These are phyloP conservation scores for Epicoccum nigrum DNA, from an alignment of 2,329 filamentous ascomycete genomes.

Conservation along the genomic window DNA sequence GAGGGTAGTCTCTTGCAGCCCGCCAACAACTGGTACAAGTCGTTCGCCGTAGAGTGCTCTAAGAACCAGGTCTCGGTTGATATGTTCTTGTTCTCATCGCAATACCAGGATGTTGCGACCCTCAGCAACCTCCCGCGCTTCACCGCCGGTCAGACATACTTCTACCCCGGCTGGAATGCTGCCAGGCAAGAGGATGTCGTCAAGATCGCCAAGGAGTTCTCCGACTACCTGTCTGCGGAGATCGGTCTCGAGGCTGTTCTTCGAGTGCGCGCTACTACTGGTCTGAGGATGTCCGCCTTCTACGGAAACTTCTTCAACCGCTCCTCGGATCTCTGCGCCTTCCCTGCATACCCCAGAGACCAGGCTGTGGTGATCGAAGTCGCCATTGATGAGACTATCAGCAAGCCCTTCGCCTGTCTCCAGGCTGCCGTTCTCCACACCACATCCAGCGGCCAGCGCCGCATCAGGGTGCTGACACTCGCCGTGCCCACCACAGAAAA, in stretches of 20 bases:
- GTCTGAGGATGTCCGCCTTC: slow-evolving; percentile 94
- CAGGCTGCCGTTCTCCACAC: slow-evolving; percentile 94
- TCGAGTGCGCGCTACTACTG: slow-evolving; percentile 91
- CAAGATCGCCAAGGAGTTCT: slow-evolving; percentile 97
- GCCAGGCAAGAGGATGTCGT: slow-evolving; percentile 92
- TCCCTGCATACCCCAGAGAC: slow-evolving; percentile 96
- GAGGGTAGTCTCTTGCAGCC: slow-evolving; percentile 88
- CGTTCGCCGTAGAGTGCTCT: slow-evolving; percentile 96
- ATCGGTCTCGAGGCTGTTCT: slow-evolving; percentile 96
- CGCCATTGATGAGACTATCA: slow-evolving; percentile 92
- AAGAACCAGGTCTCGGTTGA: slow-evolving; percentile 95
- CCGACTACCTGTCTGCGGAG: slow-evolving; percentile 93
- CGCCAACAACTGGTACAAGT: slow-evolving; percentile 97
- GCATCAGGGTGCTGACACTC: slow-evolving; percentile 92
- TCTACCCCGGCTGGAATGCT: slow-evolving; percentile 98
- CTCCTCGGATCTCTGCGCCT: slow-evolving; percentile 95
- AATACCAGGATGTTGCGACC: slow-evolving; percentile 90
- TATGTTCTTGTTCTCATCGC: slow-evolving; percentile 46
- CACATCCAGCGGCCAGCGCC: slow-evolving; percentile 94
- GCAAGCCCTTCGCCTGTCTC: slow-evolving; percentile 83
- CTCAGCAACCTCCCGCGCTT: slow-evolving; percentile 94
- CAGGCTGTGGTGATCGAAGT: slow-evolving; percentile 98
- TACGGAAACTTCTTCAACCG: slow-evolving; percentile 99
- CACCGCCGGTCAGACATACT: slow-evolving; percentile 96
- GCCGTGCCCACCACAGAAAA: slow-evolving; percentile 91